Conservation (phyloP, 2,329 filamentous ascomycete species). For the Pseudofabraea citricarpa region DNA sequence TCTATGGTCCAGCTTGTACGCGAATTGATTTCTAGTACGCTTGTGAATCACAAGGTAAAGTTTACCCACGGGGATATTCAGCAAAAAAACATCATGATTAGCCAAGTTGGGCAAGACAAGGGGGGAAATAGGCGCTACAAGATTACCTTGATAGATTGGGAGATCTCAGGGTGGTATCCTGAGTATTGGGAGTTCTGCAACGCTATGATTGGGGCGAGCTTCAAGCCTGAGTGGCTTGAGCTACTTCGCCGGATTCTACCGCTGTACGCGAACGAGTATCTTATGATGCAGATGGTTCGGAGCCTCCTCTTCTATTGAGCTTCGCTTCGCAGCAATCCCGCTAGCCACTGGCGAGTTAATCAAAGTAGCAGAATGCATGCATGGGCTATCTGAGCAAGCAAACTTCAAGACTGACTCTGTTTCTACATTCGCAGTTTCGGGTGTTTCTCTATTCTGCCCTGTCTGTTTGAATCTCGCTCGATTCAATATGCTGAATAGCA, state of each 20-base stretch:
- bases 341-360: too few relatives aligned
- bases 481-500: too few relatives aligned
- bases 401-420: too few relatives aligned
- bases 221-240: slow-evolving; percentile 16
- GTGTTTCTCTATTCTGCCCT: too few relatives aligned
- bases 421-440: too few relatives aligned
- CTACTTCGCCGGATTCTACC: neutral
- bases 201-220: slow-evolving; percentile 25
- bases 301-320: neutral
- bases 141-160: slow-evolving; percentile 34
- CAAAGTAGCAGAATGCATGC: too few relatives aligned
- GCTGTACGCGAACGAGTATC: slow-evolving; percentile 26
- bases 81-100: slow-evolving; percentile 29
- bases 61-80: slow-evolving; percentile 31
- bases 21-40: slow-evolving; percentile 17
- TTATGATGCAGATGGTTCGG: slow-evolving; percentile 23
- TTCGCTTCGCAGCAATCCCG: too few relatives aligned
- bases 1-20: slow-evolving; percentile 24
- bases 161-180: slow-evolving; percentile 33
- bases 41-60: slow-evolving; percentile 20
- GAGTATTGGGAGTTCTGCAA: slow-evolving; percentile 34
- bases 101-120: slow-evolving; percentile 10
- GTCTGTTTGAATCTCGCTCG: too few relatives aligned
- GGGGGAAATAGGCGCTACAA: slow-evolving; percentile 6
- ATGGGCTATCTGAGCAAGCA: too few relatives aligned